These are phyloP conservation scores for Stenocarpella maydis DNA, from an alignment of 2,329 filamentous ascomycete species.

Conservation along the genomic window DNA sequence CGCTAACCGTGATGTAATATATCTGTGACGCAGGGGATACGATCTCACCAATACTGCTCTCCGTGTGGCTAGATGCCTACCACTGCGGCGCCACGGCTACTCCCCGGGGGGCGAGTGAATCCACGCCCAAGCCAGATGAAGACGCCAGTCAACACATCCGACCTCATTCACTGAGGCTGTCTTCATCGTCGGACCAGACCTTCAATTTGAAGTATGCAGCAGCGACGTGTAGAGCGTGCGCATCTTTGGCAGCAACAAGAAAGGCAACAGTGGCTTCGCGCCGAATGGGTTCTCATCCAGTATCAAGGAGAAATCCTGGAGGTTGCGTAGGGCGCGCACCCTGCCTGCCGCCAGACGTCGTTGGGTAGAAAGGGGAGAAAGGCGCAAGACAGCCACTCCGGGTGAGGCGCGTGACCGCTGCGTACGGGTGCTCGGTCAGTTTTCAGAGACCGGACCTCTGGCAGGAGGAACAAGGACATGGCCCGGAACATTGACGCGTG, in stretches of 20 bases:
- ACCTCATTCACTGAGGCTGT: not conserved
- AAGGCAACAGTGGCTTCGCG: not conserved
- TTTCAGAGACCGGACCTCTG: not conserved
- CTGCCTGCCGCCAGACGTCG: not conserved
- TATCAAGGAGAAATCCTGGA: not conserved
- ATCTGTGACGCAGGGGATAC: not conserved
- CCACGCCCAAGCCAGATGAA: not conserved
- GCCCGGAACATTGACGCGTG: not conserved
- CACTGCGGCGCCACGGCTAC: not conserved
- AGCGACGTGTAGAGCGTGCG: not conserved
- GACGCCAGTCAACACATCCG: too few relatives aligned
- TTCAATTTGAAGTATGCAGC: not conserved
- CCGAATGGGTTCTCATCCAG: not conserved
- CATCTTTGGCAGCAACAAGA: constrained; percentile 5
- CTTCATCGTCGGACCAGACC: not conserved
- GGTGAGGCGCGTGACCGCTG: not conserved
- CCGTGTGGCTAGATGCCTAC: not conserved
- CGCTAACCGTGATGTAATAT: not conserved
- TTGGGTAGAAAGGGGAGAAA: not conserved
- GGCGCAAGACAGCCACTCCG: not conserved
- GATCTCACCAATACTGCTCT: not conserved
- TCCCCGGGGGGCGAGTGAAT: not conserved
- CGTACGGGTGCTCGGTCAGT: not conserved
- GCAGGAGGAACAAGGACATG: not conserved
- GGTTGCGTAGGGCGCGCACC: not conserved